Evolutionary conservation across 176 grass and related monocot genomes (phyloP).

Genomic region (Triticum timopheevii): DNA sequence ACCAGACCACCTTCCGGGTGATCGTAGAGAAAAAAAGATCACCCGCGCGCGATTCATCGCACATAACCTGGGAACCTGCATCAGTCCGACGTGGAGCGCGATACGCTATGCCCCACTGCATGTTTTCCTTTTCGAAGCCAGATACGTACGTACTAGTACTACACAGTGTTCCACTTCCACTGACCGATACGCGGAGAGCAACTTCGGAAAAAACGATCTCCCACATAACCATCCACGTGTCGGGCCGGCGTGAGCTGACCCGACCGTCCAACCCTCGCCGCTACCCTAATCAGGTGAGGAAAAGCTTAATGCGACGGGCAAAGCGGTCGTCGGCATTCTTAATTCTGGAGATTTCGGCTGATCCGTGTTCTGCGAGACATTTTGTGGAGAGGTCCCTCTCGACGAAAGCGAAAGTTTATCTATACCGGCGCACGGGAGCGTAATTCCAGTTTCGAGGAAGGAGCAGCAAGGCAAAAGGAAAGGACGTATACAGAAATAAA

Average conservation of each 20-base stretch:
- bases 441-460: conserved; percentile 40
- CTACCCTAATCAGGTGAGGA: background rate
- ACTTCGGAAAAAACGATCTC: background rate
- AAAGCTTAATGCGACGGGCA: background rate
- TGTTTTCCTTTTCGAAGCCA: conserved; percentile 5
- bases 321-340: conserved; percentile 31
- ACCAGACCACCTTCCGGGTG: too few relatives aligned
- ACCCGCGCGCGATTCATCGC: background rate
- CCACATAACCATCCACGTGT: conserved; percentile 16
- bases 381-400: conserved; percentile 19
- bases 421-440: background rate
- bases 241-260: background rate
- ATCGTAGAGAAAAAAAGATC: too few relatives aligned
- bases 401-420: conserved; percentile 10
- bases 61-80: background rate
- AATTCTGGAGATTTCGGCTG: conserved; percentile 21
- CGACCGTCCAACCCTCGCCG: background rate
- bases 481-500: background rate
- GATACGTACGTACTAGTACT: background rate
- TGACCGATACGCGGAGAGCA: conserved; percentile 12
- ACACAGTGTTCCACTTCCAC: conserved; percentile 9
- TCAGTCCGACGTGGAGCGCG: background rate
- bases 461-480: conserved; percentile 10
- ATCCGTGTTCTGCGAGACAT: conserved; percentile 4
- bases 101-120: background rate